A percentile compares a stretch with the other conserved stretches of the same genome.
These are phyloP conservation scores for Smallanthus sonchifolius DNA, from an alignment of 129 eudicot genomes.

Conservation along the genomic window DNA sequence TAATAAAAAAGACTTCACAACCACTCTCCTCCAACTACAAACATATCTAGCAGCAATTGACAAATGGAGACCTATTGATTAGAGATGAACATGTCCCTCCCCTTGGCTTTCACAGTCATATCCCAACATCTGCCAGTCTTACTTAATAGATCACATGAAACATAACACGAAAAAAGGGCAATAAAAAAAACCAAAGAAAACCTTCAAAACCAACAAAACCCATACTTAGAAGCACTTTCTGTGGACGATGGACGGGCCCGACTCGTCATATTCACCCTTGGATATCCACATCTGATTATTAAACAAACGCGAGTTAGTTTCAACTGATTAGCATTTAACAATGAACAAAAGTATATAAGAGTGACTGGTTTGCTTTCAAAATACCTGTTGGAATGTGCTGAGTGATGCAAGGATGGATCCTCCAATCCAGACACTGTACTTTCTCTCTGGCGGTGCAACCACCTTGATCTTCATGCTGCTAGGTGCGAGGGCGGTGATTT, in stretches of 20 bases:
- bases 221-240: constrained; percentile 72
- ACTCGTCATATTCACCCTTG: constrained; percentile 76
- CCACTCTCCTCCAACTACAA: constrained; percentile 62
- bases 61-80: constrained; percentile 15
- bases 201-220: constrained; percentile 35
- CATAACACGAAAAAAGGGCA: constrained; percentile 37
- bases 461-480: constrained; percentile 88
- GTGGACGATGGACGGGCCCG: constrained; percentile 80
- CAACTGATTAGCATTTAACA: not conserved
- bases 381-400: constrained; percentile 84
- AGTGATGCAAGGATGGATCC: constrained; percentile 79
- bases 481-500: constrained; percentile 77
- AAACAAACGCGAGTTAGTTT: not conserved
- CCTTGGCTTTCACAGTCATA: constrained; percentile 19
- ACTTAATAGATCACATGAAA: constrained; percentile 33
- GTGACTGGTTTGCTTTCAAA: not conserved
- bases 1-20: constrained; percentile 34
- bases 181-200: constrained; percentile 41
- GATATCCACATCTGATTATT: constrained; percentile 69
- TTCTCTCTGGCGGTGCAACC: constrained; percentile 77
- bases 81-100: constrained; percentile 25
- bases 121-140: constrained; percentile 36
- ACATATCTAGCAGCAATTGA: constrained; percentile 36
- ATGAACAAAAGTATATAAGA: not conserved
- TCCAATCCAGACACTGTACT: constrained; percentile 83